phyloP scores from a whole-genome alignment of 2,329 filamentous ascomycete species.

The Cadophora sp. region DNA sequence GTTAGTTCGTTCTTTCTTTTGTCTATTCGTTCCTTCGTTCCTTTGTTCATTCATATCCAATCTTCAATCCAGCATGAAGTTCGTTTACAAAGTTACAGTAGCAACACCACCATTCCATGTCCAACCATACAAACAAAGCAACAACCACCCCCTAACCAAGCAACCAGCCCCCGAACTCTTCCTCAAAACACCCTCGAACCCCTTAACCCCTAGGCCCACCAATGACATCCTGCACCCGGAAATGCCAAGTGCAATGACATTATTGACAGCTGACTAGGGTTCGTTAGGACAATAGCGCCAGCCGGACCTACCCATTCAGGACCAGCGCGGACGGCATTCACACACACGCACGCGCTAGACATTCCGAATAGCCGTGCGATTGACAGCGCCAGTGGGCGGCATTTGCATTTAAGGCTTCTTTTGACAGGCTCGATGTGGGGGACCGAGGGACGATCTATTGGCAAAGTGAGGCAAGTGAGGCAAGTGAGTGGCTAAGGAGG shows the following conservation, averaged over 20 bases:
- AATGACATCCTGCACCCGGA: background rate
- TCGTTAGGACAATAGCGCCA: background rate
- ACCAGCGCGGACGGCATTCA: conserved; percentile 2
- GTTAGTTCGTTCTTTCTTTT: too few species aligned
- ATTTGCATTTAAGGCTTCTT: conserved; percentile 13
- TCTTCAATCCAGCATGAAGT: too few species aligned
- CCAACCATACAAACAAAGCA: too few species aligned
- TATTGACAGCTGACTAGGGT: conserved; percentile 14
- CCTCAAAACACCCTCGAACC: background rate
- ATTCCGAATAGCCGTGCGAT: conserved; percentile 15
- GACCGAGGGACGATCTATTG: conserved; percentile 2
- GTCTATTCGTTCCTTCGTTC: too few species aligned
- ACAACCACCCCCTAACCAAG: too few species aligned
- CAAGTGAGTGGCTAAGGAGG: background rate
- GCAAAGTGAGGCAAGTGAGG: too few species aligned
- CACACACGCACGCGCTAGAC: background rate
- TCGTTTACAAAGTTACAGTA: too few species aligned
- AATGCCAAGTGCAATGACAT: conserved; percentile 8
- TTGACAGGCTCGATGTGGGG: conserved; percentile 7
- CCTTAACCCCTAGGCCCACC: background rate
- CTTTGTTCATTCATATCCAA: too few species aligned
- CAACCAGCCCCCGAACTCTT: too few species aligned
- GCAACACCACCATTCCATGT: too few species aligned
- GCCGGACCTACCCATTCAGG: background rate
- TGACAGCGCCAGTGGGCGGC: conserved; percentile 11